Evolutionary conservation across 2,329 filamentous ascomycete genomes (phyloP).

Genomic region (Magnaporthiopsis poae): DNA sequence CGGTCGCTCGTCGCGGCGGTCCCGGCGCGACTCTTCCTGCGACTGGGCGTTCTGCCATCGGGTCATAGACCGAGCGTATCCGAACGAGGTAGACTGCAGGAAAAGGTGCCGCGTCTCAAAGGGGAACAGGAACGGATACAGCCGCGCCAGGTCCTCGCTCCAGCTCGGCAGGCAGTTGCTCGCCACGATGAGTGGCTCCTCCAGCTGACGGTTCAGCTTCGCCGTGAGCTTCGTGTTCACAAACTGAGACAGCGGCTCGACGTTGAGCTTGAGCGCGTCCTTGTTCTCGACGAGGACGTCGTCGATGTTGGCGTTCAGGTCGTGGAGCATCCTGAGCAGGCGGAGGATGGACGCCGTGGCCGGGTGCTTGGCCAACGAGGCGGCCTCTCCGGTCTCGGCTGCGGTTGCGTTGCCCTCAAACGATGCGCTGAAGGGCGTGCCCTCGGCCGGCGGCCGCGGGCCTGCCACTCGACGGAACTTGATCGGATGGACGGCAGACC

Average conservation of each 20-base stretch:
- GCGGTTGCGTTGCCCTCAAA: conserved; percentile 29
- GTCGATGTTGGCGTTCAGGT: conserved; percentile 85
- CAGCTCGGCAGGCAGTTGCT: conserved; percentile 92
- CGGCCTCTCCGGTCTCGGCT: conserved; percentile 44
- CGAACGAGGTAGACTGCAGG: conserved; percentile 94
- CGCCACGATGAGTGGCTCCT: conserved; percentile 92
- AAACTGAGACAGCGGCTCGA: conserved; percentile 82
- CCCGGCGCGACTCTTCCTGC: conserved; percentile 68
- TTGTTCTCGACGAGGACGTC: conserved; percentile 77
- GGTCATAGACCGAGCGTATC: conserved; percentile 93
- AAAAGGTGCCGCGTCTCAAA: conserved; percentile 97
- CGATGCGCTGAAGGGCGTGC: conserved; percentile 49
- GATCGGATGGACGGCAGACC: conserved; percentile 82
- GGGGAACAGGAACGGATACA: conserved; percentile 94
- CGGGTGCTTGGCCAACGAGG: conserved; percentile 71
- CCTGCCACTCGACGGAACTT: conserved; percentile 82
- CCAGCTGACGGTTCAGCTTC: conserved; percentile 90
- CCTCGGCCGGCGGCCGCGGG: conserved; percentile 61
- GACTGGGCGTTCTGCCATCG: conserved; percentile 90
- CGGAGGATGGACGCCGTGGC: conserved; percentile 79
- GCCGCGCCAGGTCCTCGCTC: conserved; percentile 86
- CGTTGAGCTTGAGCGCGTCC: conserved; percentile 58
- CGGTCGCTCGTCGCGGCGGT: conserved; percentile 79
- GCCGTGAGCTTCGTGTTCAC: conserved; percentile 98
- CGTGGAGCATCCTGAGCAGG: conserved; percentile 80